Percentiles rank a stretch among this genome's conserved stretches.
phyloP scores from a whole-genome alignment of 2,329 filamentous ascomycete species.

The Exophiala viscosa region DNA sequence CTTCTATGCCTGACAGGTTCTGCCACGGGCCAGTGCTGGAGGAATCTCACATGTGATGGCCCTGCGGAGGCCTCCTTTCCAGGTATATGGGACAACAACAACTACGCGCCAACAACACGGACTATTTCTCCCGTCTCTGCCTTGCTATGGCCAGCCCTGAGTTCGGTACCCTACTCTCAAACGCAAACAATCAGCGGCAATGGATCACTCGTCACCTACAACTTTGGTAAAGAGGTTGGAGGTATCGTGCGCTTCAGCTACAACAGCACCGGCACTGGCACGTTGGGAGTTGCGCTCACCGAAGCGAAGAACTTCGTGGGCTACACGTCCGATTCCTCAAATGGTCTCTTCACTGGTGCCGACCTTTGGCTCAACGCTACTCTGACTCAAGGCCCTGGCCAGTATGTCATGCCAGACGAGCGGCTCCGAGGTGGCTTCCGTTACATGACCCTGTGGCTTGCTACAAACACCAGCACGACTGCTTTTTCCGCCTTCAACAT shows the following conservation, averaged over 20 bases:
- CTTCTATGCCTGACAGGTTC: not conserved
- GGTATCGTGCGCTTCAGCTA: constrained; percentile 55
- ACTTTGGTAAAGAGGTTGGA: constrained; percentile 58
- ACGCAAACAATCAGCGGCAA: constrained; percentile 41
- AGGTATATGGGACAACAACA: constrained; percentile 51
- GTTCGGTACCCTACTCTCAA: constrained; percentile 33
- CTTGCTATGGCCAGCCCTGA: constrained; percentile 37
- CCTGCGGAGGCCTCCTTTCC: constrained; percentile 51
- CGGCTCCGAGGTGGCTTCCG: constrained; percentile 44
- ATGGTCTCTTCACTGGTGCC: constrained; percentile 41
- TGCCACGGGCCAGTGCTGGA: constrained; percentile 47
- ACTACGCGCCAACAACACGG: constrained; percentile 35
- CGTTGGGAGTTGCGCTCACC: constrained; percentile 47
- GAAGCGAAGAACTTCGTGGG: constrained; percentile 50
- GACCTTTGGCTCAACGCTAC: constrained; percentile 41
- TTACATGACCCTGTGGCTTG: constrained; percentile 42
- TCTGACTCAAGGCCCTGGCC: constrained; percentile 34
- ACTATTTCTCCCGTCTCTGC: constrained; percentile 47
- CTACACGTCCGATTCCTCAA: constrained; percentile 47
- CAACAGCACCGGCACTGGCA: constrained; percentile 37
- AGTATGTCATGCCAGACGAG: constrained; percentile 39
- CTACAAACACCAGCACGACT: constrained; percentile 29
- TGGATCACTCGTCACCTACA: constrained; percentile 54
- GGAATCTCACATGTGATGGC: constrained; percentile 52
- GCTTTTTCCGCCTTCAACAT: constrained; percentile 40